Conservation (phyloP, 1,284 basidiomycete species). For the Ustilago esculenta region DNA sequence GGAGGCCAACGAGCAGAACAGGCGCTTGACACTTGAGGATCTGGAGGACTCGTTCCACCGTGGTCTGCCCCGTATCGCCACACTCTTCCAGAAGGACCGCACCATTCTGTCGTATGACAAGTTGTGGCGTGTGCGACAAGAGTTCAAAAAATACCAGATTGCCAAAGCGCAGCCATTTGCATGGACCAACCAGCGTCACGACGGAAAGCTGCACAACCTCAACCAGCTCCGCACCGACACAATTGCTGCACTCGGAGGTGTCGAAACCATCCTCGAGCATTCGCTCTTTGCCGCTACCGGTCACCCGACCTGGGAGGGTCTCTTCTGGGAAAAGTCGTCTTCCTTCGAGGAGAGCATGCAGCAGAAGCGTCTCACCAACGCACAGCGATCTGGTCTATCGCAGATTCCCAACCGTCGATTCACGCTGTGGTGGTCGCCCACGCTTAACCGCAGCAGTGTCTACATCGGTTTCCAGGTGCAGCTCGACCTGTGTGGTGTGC, state of each 20-base stretch:
- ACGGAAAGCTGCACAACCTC: conserved; percentile 96
- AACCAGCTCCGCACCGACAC: conserved; percentile 99
- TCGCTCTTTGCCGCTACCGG: conserved; percentile 97
- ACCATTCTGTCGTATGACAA: conserved; percentile 97
- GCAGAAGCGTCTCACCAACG: conserved; percentile 79
- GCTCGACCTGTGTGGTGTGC: conserved; percentile 86
- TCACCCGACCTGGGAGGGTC: conserved; percentile 74
- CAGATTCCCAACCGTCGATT: conserved; percentile 99
- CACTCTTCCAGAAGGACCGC: conserved; percentile 96
- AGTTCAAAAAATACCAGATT: conserved; percentile 97
- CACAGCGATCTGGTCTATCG: conserved; percentile 93
- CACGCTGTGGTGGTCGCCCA: conserved; percentile 98
- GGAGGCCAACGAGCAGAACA: conserved; percentile 96
- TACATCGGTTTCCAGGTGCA: conserved; percentile 99
- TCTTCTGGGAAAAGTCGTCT: conserved; percentile 71
- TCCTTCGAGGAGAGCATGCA: conserved; percentile 97
- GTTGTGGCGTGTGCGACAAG: conserved; percentile 83
- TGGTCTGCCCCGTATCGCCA: conserved; percentile 97
- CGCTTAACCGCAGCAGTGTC: conserved; percentile 95
- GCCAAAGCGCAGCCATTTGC: conserved; percentile 88
- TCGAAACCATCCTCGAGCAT: conserved; percentile 96
- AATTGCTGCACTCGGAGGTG: conserved; percentile 97
- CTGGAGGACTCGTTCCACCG: conserved; percentile 97
- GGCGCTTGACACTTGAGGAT: conserved; percentile 96
- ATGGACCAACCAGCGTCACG: conserved; percentile 98